Evolutionary conservation across 2,329 filamentous ascomycete species (phyloP), one percentile per base, ranked within the genome.

Genomic region (Pseudogymnoascus sp.): DNA sequence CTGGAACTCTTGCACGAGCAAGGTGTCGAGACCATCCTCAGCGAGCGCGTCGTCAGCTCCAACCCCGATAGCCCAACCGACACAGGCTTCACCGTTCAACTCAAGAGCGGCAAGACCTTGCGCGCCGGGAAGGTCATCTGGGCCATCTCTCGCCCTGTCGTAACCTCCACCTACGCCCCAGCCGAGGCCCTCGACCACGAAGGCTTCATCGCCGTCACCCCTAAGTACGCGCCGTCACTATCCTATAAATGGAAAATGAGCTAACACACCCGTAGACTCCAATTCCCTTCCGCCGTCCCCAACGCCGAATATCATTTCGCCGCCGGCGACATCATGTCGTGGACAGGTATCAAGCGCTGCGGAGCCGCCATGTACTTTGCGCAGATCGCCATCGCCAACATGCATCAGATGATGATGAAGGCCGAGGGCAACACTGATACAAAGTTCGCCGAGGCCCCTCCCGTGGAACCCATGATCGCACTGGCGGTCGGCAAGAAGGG

Each of bases 311-410:
- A 75, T 29, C 89, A 93, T 73, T 89, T 88, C 69, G 88, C 86
- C 11, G 79, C 84, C 23, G 90, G 90, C 15, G 90, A 93, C 71
- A 77, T 89, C 15, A 83, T 82, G 33, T 77, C 79, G 59, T 93
- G 90, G 89, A 83, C 87, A 0, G 89, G 89, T 46, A 91, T 93
- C 77, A 93, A 91, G 78, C 87, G 90, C 50, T 90, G 87, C 69
- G 89, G 90, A 23, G 83, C 80, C 15, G 90, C 90, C 35, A 90
- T 93, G 82, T 83, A 89, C 70, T 86, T 87, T 79, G 90, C 89
- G 38, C 83, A 86, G 70, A 79, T 82, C 65, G 83, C 83, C 2
- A 88, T 85, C 6, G 75, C 81, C 62, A 93, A 93, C 71, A 82
- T 89, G 62, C 82, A 89, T 75, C 83, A 88, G 74, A 76, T 79